Percentiles rank a stretch among this genome's conserved stretches.
These are phyloP conservation scores for Zopfochytrium polystomum DNA, from an alignment of 371 early-diverging fungal genomes.

Conservation along the genomic window DNA sequence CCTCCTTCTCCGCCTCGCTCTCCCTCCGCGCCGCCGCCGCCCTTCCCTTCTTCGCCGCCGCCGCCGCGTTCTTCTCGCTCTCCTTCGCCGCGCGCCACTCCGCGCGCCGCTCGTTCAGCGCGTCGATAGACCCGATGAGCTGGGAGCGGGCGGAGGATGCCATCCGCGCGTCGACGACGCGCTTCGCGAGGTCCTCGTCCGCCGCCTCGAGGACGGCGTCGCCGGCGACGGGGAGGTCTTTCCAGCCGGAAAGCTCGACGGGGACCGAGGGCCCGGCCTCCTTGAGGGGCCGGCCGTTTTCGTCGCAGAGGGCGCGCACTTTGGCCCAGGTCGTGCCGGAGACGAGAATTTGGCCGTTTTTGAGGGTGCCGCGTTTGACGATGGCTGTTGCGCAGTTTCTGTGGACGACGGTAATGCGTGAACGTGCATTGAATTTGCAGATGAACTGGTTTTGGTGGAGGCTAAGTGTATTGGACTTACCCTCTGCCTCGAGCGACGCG, in stretches of 20 bases:
- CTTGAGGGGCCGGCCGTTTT: slow-evolving; percentile 66
- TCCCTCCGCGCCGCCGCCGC: slow-evolving; percentile 56
- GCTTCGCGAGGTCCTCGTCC: slow-evolving; percentile 72
- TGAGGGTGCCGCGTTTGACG: slow-evolving; percentile 82
- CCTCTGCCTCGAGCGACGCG: slow-evolving; percentile 82
- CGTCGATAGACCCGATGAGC: slow-evolving; percentile 64
- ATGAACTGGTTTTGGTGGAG: too few relatives aligned
- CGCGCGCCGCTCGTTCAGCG: slow-evolving; percentile 74
- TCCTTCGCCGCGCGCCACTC: slow-evolving; percentile 62
- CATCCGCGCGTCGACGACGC: slow-evolving; percentile 65
- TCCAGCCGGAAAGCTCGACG: slow-evolving; percentile 90
- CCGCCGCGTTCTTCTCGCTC: too few relatives aligned
- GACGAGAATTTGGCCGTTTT: slow-evolving; percentile 72
- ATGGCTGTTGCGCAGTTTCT: slow-evolving; percentile 77
- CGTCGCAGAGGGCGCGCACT: slow-evolving; percentile 80
- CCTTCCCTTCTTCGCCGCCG: slow-evolving; percentile 54
- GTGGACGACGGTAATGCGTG: too few relatives aligned
- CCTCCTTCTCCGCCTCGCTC: slow-evolving; percentile 28
- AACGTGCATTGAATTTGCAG: too few relatives aligned
- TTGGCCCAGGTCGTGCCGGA: slow-evolving; percentile 80
- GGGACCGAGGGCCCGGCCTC: slow-evolving; percentile 86
- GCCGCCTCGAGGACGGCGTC: slow-evolving; percentile 79
- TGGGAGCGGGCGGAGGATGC: slow-evolving; percentile 60
- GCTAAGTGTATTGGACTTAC: slow-evolving; percentile 17
- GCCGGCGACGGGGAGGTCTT: slow-evolving; percentile 85